Evolutionary conservation across 2,329 filamentous ascomycete species (phyloP).

Genomic region (Cytospora schulzeri): DNA sequence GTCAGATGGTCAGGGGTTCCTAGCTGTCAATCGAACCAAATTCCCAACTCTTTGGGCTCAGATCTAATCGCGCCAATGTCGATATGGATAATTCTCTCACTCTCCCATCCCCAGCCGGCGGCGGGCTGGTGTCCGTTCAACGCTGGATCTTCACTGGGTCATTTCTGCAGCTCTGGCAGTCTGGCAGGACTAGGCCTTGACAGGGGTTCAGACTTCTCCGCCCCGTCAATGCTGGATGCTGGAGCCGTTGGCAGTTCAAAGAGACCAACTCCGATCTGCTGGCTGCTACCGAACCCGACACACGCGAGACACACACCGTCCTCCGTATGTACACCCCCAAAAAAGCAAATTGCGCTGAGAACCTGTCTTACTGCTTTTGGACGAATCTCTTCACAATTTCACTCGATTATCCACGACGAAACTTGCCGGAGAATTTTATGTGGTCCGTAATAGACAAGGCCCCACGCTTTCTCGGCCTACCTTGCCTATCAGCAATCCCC

Average conservation of each 20-base stretch:
- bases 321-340: conserved; percentile 26
- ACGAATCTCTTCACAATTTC: conserved; percentile 23
- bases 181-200: conserved; percentile 19
- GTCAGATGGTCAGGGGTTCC: conserved; percentile 22
- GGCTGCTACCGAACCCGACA: conserved; percentile 27
- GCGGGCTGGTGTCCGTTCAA: conserved; percentile 1
- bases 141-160: conserved; percentile 13
- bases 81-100: not conserved
- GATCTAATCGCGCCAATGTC: conserved; percentile 12
- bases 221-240: conserved; percentile 15
- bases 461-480: conserved; percentile 26
- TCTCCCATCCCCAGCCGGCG: not conserved
- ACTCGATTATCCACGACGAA: conserved; percentile 28
- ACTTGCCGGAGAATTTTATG: conserved; percentile 29
- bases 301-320: conserved; percentile 28
- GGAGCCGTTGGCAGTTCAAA: conserved; percentile 23
- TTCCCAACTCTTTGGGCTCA: conserved; percentile 9
- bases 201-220: conserved; percentile 23
- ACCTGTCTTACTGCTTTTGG: conserved; percentile 29
- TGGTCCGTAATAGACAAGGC: conserved; percentile 29
- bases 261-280: conserved; percentile 22
- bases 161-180: conserved; percentile 20
- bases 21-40: conserved; percentile 10
- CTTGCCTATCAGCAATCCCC: conserved; percentile 24
- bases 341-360: conserved; percentile 29